Conservation (phyloP, 2,329 filamentous ascomycete species). For the Davidsoniella neocaledoniae region DNA sequence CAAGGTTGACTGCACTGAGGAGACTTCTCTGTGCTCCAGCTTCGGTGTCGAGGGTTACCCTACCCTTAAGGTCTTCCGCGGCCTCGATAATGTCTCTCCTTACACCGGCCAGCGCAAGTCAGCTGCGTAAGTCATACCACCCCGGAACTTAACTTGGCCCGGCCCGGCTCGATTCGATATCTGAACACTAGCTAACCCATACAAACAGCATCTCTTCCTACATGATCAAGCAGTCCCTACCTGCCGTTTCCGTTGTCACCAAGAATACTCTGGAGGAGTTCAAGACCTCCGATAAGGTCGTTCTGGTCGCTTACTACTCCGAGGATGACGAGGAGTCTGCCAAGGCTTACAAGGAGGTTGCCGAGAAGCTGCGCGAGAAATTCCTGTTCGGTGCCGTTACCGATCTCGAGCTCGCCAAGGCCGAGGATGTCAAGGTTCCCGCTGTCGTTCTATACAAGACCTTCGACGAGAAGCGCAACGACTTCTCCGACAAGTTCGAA, state of each 20-base stretch:
- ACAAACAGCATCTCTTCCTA: constrained; percentile 49
- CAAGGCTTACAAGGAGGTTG: constrained; percentile 61
- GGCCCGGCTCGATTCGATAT: too few species aligned
- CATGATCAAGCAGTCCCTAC: constrained; percentile 97
- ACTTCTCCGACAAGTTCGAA: constrained; percentile 68
- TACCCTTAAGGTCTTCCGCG: constrained; percentile 97
- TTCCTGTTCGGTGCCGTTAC: constrained; percentile 84
- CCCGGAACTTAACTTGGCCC: too few species aligned
- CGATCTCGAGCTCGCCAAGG: constrained; percentile 71
- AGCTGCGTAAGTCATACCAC: constrained; percentile 38
- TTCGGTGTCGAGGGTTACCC: constrained; percentile 95
- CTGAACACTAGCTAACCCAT: too few species aligned
- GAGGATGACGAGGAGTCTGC: constrained; percentile 69
- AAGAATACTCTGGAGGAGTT: constrained; percentile 81
- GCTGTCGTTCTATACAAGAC: constrained; percentile 90
- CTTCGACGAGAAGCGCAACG: constrained; percentile 89
- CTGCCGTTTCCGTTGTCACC: constrained; percentile 69
- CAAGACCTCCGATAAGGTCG: constrained; percentile 96
- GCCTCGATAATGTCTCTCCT: constrained; percentile 59
- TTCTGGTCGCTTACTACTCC: constrained; percentile 76
- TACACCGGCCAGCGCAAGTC: constrained; percentile 87
- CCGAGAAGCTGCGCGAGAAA: constrained; percentile 65
- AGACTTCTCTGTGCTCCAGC: constrained; percentile 76
- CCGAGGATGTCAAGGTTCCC: constrained; percentile 76
- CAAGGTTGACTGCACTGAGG: constrained; percentile 91